phyloP scores from a whole-genome alignment of 176 grass and related monocot species.

The Carex littledalei region DNA sequence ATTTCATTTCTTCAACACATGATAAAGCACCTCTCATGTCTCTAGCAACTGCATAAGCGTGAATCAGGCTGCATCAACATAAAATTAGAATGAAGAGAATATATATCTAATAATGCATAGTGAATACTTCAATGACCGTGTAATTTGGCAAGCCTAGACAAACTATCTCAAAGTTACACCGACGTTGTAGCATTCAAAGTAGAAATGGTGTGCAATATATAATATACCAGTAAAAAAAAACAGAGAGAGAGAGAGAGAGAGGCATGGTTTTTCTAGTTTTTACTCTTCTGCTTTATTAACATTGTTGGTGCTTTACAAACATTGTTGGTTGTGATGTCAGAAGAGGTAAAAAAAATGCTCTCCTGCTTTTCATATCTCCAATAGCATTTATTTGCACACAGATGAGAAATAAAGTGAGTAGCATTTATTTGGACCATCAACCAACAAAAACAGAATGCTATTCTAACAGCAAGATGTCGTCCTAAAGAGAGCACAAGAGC shows the following conservation, averaged over 20 bases:
- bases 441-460: background rate
- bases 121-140: background rate
- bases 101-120: background rate
- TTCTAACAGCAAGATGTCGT: background rate
- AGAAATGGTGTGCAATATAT: background rate
- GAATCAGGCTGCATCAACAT: conserved; percentile 99
- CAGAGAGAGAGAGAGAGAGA: background rate
- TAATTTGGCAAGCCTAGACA: background rate
- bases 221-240: background rate
- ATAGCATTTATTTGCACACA: background rate
- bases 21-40: conserved; percentile 84
- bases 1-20: conserved; percentile 89
- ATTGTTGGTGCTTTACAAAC: background rate
- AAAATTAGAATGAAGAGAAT: conserved; percentile 1
- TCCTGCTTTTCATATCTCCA: background rate
- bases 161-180: background rate
- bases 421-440: background rate
- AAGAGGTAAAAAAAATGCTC: background rate
- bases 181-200: background rate
- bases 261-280: background rate
- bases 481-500: background rate
- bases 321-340: background rate
- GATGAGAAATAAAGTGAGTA: too few species aligned
- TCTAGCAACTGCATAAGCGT: conserved; percentile 99
- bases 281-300: background rate